Evolutionary conservation across 129 eudicot species (phyloP), one percentile per base, ranked within the genome.

Genomic region (Mikania micrantha): DNA sequence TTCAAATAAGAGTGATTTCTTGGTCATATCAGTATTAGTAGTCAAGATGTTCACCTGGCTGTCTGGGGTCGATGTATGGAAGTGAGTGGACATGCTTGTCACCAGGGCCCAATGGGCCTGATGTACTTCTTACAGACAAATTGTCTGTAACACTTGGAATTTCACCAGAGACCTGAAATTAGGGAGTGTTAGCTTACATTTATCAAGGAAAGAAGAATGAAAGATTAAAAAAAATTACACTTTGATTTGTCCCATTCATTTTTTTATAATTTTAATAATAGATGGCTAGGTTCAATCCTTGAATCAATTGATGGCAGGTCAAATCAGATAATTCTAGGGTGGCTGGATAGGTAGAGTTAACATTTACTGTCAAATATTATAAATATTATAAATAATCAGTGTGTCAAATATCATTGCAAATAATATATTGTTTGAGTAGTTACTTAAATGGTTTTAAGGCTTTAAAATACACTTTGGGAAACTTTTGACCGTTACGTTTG

Each of bases 21-120:
- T 11, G 22, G 13, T 60, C 20, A 44, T 36, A 35, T 38, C 49
- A 16, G 20, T 28, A 75, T 70, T 12, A 6, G 31, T 70, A 75
- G 72, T 9, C 22, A 62, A 60, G 4, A 70, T 22, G 4, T 48
- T 48, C 47, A 87, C 97, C 97, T 75, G 97, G 97, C 69, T 80
- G 95, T 68, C 91, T 83, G 27, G 97, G 97, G 72, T 90, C 97
- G 40, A 84, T 62, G 74, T 84, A 87, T 63, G 95, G 87, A 73
- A 86, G 91, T 65, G 97, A 72, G 57, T 85, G 90, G 35, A 44
- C 77, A 67, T 84, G 94, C 71, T 74, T 85, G 68, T 90, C 97
- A 68, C 85, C 82, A 3, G 91, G 87, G 66, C 92, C 91, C 49
- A 90, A 60, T 38, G 97, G 97, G 48, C 97, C 97, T 16, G 97